Percentiles rank a stretch among this genome's conserved stretches.
phyloP scores from a whole-genome alignment of 768 basidiomycete species.

The Lactifluus subvellereus region DNA sequence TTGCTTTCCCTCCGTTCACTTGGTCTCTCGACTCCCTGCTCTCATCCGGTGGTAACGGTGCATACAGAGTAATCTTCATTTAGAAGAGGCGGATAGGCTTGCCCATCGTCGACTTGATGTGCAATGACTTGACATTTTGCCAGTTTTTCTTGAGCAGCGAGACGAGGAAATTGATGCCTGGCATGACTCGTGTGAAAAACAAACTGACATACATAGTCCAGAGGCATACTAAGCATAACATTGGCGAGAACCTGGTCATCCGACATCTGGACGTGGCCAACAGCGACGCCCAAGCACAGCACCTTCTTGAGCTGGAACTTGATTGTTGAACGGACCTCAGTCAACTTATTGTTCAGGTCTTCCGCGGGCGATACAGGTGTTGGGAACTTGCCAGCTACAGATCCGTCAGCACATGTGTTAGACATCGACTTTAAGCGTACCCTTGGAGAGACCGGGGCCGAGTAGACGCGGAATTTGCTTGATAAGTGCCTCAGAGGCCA shows the following conservation, averaged over 20 bases:
- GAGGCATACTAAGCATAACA: constrained; percentile 85
- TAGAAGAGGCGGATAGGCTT: constrained; percentile 94
- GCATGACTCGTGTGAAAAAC: not conserved
- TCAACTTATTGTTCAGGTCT: constrained; percentile 84
- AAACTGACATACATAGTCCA: not conserved
- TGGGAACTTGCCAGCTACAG: constrained; percentile 95
- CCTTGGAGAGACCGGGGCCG: constrained; percentile 99
- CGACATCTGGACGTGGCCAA: constrained; percentile 95
- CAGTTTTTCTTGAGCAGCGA: constrained; percentile 99
- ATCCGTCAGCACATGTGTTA: not conserved
- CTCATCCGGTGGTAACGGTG: constrained; percentile 12
- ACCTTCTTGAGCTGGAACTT: constrained; percentile 99
- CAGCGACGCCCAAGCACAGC: constrained; percentile 96
- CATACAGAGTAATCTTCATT: constrained; percentile 25
- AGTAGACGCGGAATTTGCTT: constrained; percentile 99
- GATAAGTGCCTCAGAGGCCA: constrained; percentile 95
- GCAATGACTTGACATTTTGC: constrained; percentile 98
- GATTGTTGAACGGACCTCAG: constrained; percentile 96
- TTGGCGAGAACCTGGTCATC: constrained; percentile 96
- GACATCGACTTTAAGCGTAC: constrained; percentile 36
- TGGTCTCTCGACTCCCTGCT: constrained; percentile 24
- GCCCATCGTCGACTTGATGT: constrained; percentile 99
- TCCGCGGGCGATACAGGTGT: constrained; percentile 92
- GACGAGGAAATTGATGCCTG: constrained; percentile 99
- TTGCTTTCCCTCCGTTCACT: constrained; percentile 28